Evolutionary conservation across 2,329 filamentous ascomycete species (phyloP).

Genomic region (Fusarium circinatum): DNA sequence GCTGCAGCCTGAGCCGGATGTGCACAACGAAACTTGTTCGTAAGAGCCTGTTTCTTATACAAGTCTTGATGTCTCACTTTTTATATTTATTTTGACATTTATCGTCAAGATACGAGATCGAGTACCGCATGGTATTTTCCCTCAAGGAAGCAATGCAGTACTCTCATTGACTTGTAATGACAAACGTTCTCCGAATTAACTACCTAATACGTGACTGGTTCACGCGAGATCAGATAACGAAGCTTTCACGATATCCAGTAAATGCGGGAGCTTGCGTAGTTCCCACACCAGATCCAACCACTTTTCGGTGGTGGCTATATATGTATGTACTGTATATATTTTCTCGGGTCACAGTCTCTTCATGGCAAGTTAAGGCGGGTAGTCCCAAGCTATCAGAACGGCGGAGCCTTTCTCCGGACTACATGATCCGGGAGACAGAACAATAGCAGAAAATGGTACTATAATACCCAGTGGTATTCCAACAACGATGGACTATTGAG

Average conservation of each 20-base stretch:
- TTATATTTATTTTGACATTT: background rate
- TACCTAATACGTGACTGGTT: background rate
- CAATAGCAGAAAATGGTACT: background rate
- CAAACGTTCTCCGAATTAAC: background rate
- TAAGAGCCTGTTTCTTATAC: conserved; percentile 2
- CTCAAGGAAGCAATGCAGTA: background rate
- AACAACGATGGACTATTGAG: background rate
- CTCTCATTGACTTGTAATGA: background rate
- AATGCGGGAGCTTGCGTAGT: background rate
- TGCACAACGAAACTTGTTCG: background rate
- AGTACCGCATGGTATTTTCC: background rate
- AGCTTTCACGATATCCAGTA: background rate
- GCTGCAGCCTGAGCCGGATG: background rate
- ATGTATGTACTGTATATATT: background rate
- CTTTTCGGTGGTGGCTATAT: background rate
- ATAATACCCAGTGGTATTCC: background rate
- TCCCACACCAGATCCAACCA: background rate
- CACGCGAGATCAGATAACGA: background rate
- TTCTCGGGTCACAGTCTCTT: background rate
- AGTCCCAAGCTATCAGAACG: background rate
- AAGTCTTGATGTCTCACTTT: background rate
- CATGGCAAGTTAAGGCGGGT: background rate
- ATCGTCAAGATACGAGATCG: background rate
- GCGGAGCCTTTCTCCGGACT: background rate
- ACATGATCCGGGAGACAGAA: background rate